These are phyloP conservation scores for Calocybe indica DNA, from an alignment of 768 basidiomycete species.

Conservation along the genomic window DNA sequence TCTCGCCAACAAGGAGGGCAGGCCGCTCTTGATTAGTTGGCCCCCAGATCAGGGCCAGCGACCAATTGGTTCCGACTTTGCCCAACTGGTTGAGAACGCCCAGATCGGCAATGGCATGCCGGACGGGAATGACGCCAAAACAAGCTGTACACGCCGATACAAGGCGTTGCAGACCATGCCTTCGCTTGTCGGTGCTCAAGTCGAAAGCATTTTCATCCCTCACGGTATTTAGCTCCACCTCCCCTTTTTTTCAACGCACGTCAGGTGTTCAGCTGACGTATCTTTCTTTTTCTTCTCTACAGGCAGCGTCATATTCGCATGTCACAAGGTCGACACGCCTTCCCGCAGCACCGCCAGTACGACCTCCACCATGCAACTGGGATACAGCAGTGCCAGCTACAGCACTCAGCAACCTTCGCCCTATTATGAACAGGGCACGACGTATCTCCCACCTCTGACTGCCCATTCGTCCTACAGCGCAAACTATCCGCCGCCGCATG, in stretches of 20 bases:
- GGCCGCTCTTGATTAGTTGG: conserved; percentile 66
- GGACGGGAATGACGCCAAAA: conserved; percentile 67
- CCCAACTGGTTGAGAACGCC: conserved; percentile 62
- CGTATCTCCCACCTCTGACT: conserved; percentile 33
- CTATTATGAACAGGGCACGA: conserved; percentile 32
- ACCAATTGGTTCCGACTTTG: conserved; percentile 40
- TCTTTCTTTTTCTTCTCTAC: conserved; percentile 7
- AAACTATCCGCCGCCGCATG: conserved; percentile 25
- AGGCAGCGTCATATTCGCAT: conserved; percentile 70
- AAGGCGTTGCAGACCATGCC: conserved; percentile 65
- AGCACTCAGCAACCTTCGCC: conserved; percentile 27
- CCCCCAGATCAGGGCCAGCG: conserved; percentile 57
- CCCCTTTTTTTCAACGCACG: conserved; percentile 9
- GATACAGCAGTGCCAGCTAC: conserved; percentile 33
- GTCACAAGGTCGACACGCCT: conserved; percentile 55
- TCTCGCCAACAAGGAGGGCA: conserved; percentile 52
- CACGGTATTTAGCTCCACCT: conserved; percentile 54
- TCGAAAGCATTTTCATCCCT: conserved; percentile 87
- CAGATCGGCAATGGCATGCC: conserved; percentile 47
- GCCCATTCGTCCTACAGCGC: conserved; percentile 24
- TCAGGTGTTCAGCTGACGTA: conserved; percentile 10
- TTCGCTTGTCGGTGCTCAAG: conserved; percentile 51
- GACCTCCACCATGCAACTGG: conserved; percentile 37
- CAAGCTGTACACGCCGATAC: conserved; percentile 81
- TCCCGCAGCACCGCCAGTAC: conserved; percentile 34